Evolutionary conservation across 2,329 filamentous ascomycete species (phyloP).

Genomic region (Colletotrichum nymphaeae): DNA sequence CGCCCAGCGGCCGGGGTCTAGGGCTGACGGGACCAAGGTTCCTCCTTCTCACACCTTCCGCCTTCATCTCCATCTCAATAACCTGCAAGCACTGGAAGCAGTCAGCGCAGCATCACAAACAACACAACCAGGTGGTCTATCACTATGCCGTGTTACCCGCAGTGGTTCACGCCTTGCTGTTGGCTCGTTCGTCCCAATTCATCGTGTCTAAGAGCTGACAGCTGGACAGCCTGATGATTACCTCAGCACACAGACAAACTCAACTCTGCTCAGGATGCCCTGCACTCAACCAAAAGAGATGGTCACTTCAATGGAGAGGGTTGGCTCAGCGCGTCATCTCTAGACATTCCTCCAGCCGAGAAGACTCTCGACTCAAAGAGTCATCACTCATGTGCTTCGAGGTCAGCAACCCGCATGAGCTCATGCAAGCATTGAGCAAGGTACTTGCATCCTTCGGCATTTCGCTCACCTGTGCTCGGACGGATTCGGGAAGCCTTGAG

Average conservation of each 20-base stretch:
- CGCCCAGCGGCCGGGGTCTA: neutral
- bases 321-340: neutral
- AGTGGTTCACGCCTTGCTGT: neutral
- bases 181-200: conserved; percentile 16
- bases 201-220: neutral
- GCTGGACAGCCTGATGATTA: neutral
- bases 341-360: neutral
- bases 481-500: neutral
- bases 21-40: neutral
- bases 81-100: conserved; percentile 2
- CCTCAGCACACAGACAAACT: neutral
- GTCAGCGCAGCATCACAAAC: neutral
- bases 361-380: neutral
- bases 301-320: neutral
- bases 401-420: neutral
- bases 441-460: neutral
- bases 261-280: neutral
- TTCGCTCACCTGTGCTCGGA: neutral
- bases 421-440: neutral
- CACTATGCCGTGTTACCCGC: conserved; percentile 9
- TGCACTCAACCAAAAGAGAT: neutral
- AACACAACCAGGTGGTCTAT: neutral
- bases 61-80: neutral
- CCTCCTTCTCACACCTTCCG: neutral
- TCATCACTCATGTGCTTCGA: neutral